Percentiles rank a stretch among this genome's conserved stretches.
phyloP scores from a whole-genome alignment of 2,329 filamentous ascomycete species.

The Paecilomyces sp. region DNA sequence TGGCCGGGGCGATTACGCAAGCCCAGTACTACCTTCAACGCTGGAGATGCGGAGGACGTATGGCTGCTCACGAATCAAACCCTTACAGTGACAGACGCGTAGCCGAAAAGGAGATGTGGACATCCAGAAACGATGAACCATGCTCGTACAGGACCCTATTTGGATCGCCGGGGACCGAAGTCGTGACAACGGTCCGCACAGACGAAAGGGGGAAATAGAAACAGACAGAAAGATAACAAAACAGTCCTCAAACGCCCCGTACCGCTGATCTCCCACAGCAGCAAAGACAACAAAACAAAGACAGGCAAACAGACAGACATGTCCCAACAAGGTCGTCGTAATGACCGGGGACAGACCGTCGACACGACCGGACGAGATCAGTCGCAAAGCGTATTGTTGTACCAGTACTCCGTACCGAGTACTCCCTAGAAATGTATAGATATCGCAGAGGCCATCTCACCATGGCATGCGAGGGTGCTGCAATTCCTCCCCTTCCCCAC shows the following conservation, averaged over 20 bases:
- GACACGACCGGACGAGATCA: background rate
- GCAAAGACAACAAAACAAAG: background rate
- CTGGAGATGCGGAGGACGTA: background rate
- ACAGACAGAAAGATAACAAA: background rate
- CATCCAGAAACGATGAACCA: too few species aligned
- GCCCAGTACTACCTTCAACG: background rate
- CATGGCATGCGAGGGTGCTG: background rate
- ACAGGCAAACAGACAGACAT: background rate
- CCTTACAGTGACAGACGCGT: background rate
- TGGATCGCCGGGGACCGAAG: background rate
- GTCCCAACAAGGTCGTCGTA: background rate
- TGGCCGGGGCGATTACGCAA: background rate
- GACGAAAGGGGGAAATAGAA: conserved; percentile 1
- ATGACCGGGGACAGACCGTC: background rate
- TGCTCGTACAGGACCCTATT: background rate
- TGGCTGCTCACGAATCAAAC: background rate
- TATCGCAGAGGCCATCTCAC: background rate
- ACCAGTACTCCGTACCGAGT: too few species aligned
- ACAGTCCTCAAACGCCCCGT: background rate
- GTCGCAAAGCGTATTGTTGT: background rate
- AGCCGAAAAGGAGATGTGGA: background rate
- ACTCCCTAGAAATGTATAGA: background rate
- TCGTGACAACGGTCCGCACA: conserved; percentile 2
- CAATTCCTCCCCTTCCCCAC: background rate
- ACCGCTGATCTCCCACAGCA: background rate